These are phyloP conservation scores for Schwanniomyces yamadae DNA, from an alignment of 805 yeast genomes.

Conservation along the genomic window DNA sequence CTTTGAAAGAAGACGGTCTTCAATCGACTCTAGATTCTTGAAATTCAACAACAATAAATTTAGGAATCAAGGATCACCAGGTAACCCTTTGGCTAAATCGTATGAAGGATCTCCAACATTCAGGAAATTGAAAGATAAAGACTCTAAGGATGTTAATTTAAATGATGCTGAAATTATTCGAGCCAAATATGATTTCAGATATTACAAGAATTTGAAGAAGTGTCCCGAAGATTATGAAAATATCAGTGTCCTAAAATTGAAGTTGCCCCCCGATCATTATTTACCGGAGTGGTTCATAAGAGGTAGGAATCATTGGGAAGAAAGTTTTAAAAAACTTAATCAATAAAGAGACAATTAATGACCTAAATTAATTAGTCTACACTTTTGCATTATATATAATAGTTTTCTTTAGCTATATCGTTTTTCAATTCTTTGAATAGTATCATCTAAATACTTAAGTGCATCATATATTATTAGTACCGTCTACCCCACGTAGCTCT, in stretches of 20 bases:
- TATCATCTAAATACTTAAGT: too few relatives aligned
- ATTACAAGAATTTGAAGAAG: constrained; percentile 43
- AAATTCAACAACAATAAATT: constrained; percentile 19
- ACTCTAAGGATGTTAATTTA: constrained; percentile 1
- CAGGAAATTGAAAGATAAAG: constrained; percentile 3
- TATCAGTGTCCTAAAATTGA: constrained; percentile 41
- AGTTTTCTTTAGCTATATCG: too few relatives aligned
- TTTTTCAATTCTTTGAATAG: too few relatives aligned
- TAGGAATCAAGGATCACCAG: constrained; percentile 10
- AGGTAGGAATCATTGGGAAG: constrained; percentile 69
- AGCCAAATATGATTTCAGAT: constrained; percentile 29
- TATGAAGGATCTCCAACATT: constrained; percentile 3
- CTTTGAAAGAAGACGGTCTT: constrained; percentile 29
- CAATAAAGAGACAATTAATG: constrained; percentile 1
- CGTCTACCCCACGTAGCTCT: constrained; percentile 27
- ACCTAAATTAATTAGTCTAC: background rate
- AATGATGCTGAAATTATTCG: constrained; percentile 14
- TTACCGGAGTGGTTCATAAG: constrained; percentile 76
- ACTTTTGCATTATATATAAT: too few relatives aligned
- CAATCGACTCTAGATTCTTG: constrained; percentile 31
- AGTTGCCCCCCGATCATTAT: constrained; percentile 58
- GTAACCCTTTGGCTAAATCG: constrained; percentile 1
- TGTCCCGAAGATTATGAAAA: constrained; percentile 30
- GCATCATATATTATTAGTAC: too few relatives aligned
- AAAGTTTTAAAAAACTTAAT: constrained; percentile 21